phyloP scores from a whole-genome alignment of 352 stramenopile species.

The Phytopythium delawarense region DNA sequence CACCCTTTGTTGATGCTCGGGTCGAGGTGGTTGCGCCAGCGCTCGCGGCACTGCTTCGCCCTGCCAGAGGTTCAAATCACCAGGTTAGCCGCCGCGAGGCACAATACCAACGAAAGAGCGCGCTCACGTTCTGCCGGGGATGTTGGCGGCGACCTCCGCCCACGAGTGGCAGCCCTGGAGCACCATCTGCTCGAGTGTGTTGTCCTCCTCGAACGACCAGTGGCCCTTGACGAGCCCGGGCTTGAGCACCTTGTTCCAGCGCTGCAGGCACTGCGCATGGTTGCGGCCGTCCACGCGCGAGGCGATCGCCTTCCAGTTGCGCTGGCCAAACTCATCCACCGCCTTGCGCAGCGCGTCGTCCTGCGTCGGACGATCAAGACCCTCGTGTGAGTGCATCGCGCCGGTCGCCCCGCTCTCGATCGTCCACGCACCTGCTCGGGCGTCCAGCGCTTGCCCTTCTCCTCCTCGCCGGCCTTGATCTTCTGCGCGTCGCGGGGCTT shows the following conservation, averaged over 20 bases:
- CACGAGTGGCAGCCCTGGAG: slow-evolving; percentile 66
- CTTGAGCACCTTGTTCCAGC: slow-evolving; percentile 88
- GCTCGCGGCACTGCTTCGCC: slow-evolving; percentile 94
- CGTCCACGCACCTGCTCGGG: slow-evolving; percentile 28
- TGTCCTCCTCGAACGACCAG: slow-evolving; percentile 91
- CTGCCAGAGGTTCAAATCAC: slow-evolving; percentile 23
- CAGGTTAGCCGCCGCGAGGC: neutral
- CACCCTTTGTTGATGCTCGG: slow-evolving; percentile 89
- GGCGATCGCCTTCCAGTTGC: slow-evolving; percentile 87
- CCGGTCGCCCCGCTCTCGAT: neutral
- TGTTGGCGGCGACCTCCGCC: slow-evolving; percentile 54
- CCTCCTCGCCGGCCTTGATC: slow-evolving; percentile 37
- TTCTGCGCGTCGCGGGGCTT: slow-evolving; percentile 49
- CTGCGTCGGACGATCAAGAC: slow-evolving; percentile 13
- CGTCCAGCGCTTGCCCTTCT: slow-evolving; percentile 71
- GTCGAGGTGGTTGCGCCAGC: slow-evolving; percentile 96
- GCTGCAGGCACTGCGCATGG: slow-evolving; percentile 73
- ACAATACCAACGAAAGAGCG: neutral
- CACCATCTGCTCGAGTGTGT: slow-evolving; percentile 80
- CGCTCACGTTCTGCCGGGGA: slow-evolving; percentile 57
- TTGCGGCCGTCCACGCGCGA: slow-evolving; percentile 50
- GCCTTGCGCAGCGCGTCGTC: slow-evolving; percentile 70
- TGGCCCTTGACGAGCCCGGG: slow-evolving; percentile 90
- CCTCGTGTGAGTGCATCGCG: neutral
- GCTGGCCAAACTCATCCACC: slow-evolving; percentile 70